A percentile compares a stretch with the other conserved stretches of the same genome.
These are phyloP conservation scores for Pseudonectria foliicola DNA, from an alignment of 2,329 filamentous ascomycete species.

Conservation along the genomic window DNA sequence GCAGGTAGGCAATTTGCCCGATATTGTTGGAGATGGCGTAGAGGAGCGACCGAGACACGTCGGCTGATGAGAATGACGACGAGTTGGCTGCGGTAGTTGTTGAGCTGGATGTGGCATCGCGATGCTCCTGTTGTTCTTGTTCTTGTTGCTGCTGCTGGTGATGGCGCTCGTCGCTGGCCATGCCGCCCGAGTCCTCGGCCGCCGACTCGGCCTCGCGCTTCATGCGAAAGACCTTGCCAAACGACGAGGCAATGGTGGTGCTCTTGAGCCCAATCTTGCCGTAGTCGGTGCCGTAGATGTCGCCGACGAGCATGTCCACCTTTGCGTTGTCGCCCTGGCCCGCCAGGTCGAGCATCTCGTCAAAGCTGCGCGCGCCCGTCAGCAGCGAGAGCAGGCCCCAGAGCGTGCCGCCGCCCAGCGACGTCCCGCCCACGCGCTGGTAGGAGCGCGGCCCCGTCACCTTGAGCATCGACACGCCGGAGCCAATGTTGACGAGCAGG, in stretches of 20 bases:
- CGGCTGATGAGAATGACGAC: slow-evolving; percentile 61
- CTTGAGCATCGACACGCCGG: slow-evolving; percentile 94
- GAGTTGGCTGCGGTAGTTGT: too few relatives aligned
- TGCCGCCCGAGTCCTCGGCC: slow-evolving; percentile 63
- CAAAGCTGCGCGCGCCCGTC: slow-evolving; percentile 91
- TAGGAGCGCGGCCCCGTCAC: slow-evolving; percentile 83
- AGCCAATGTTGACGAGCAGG: slow-evolving; percentile 95
- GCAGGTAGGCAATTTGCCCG: slow-evolving; percentile 94
- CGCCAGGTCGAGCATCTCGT: slow-evolving; percentile 92
- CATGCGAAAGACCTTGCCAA: slow-evolving; percentile 93
- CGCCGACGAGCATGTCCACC: slow-evolving; percentile 94
- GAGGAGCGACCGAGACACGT: slow-evolving; percentile 83
- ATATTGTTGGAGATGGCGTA: slow-evolving; percentile 98
- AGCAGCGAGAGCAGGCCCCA: slow-evolving; percentile 91
- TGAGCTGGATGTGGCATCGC: too few relatives aligned
- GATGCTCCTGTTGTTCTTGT: too few relatives aligned
- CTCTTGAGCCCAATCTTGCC: slow-evolving; percentile 94
- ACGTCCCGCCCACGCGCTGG: slow-evolving; percentile 88
- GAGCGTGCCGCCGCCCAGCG: slow-evolving; percentile 90
- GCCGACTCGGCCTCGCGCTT: slow-evolving; percentile 75
- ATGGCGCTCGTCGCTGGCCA: slow-evolving; percentile 42
- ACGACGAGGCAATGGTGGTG: slow-evolving; percentile 90
- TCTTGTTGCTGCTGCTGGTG: too few relatives aligned
- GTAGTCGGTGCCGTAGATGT: slow-evolving; percentile 96
- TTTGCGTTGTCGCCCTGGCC: slow-evolving; percentile 85